These are phyloP conservation scores for Hydnum rufescens DNA, from an alignment of 768 basidiomycete species.

Conservation along the genomic window DNA sequence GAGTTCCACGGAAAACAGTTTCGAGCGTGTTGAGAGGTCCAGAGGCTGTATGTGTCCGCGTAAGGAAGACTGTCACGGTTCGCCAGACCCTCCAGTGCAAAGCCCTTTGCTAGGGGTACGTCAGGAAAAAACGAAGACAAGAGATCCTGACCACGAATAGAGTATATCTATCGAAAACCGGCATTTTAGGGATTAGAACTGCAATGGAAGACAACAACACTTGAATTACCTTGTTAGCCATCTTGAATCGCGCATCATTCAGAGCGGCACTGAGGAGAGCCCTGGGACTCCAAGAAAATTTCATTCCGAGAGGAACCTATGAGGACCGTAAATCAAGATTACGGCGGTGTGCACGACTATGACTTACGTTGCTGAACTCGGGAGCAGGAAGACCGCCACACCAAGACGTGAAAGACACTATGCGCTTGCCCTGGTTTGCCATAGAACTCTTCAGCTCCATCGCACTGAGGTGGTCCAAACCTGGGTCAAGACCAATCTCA, in stretches of 20 bases:
- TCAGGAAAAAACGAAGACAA: slow-evolving; percentile 38
- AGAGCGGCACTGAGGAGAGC: slow-evolving; percentile 68
- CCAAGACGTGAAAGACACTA: slow-evolving; percentile 68
- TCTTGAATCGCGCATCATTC: slow-evolving; percentile 48
- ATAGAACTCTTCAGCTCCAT: slow-evolving; percentile 42
- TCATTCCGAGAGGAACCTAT: slow-evolving; percentile 58
- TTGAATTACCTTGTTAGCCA: slow-evolving; percentile 32
- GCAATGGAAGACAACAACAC: background rate
- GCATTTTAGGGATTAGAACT: background rate
- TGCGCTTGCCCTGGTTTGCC: slow-evolving; percentile 29
- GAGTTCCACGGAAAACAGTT: slow-evolving; percentile 66
- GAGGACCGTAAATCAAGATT: background rate
- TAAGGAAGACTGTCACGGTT: slow-evolving; percentile 72
- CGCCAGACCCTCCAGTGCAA: slow-evolving; percentile 63
- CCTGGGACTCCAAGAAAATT: slow-evolving; percentile 83
- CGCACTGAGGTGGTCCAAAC: slow-evolving; percentile 78
- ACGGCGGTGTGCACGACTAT: background rate
- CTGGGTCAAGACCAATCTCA: slow-evolving; percentile 81
- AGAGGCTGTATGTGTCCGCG: slow-evolving; percentile 40
- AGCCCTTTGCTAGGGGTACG: slow-evolving; percentile 42
- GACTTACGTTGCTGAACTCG: slow-evolving; percentile 23
- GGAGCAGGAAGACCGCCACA: slow-evolving; percentile 85
- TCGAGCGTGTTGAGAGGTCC: slow-evolving; percentile 24
- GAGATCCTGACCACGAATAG: slow-evolving; percentile 33
- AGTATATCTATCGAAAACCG: slow-evolving; percentile 20